A percentile compares a stretch with the other conserved stretches of the same genome.
Conservation (phyloP, 805 yeast species). For the Kodamaea kaohsiungensis region DNA sequence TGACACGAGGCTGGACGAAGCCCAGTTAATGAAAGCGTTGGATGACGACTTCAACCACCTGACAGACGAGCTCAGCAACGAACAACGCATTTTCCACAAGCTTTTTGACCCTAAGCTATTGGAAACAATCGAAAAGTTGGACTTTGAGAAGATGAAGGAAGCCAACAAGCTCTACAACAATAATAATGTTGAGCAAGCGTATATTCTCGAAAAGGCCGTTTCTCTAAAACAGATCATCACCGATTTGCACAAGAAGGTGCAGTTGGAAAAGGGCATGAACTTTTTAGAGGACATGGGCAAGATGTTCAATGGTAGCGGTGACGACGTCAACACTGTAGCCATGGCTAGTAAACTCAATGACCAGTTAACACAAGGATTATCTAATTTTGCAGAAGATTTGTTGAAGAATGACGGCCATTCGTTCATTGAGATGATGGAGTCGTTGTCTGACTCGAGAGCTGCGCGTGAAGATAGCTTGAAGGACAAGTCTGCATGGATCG, state of each 20-base stretch:
- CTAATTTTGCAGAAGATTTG: conserved; percentile 70
- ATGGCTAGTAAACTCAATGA: conserved; percentile 16
- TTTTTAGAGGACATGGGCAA: conserved; percentile 24
- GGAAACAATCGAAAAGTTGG: conserved; percentile 28
- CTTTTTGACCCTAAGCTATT: conserved; percentile 29
- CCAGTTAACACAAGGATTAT: conserved; percentile 26
- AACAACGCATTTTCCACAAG: conserved; percentile 19
- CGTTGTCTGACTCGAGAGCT: conserved; percentile 55
- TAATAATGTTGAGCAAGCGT: conserved; percentile 16
- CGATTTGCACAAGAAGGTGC: conserved; percentile 24
- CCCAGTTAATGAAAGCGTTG: conserved; percentile 4
- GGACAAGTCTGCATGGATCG: conserved; percentile 21
- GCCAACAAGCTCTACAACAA: conserved; percentile 12
- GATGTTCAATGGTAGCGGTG: conserved; percentile 3
- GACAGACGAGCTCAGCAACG: neutral
- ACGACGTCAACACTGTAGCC: neutral
- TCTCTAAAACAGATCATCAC: conserved; percentile 26
- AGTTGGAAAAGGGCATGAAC: conserved; percentile 26
- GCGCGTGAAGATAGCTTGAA: conserved; percentile 16
- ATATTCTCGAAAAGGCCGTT: conserved; percentile 27
- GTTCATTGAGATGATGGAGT: conserved; percentile 79
- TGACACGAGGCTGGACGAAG: conserved; percentile 3
- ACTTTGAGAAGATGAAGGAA: conserved; percentile 24
- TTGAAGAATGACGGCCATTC: conserved; percentile 75
- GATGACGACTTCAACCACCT: conserved; percentile 3